Base-by-base conservation (phyloP, 1,139 yeast genomes). In the Diutina scorzettiae region DNA sequence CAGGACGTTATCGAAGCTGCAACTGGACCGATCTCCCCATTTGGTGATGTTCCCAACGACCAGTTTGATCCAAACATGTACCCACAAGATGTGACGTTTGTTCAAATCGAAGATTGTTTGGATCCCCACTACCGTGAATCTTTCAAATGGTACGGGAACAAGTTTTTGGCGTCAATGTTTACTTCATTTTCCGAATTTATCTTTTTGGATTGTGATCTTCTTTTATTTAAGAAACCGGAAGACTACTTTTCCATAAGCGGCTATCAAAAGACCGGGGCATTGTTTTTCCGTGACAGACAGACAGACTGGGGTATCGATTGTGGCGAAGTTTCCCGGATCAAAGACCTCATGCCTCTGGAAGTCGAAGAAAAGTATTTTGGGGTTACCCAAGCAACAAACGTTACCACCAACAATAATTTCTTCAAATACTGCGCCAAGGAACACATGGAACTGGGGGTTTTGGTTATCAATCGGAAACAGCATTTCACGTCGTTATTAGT, bases 71-170 rank as follows among this genome's bases (percentile, higher is more conserved):
- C 33, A 14, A 5, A 12, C 6, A 14, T 14, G 33, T 5, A 8
- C 17, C 33, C 33, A 11, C 50, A 49, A 14, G 48, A 44, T 1
- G 37, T 52, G 5, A 43, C 46, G 39, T 49, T 63, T 41, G 52
- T 57, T 2, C 49, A 51, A 24, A 53, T 55, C 8, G 49, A 59
- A 7, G 14, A 39, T 6, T 18, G 33, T 8, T n/a, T 46, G 12
- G 16, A 32, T 43, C 17, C 18, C 23, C 5, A 34, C 18, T 21
- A 34, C 21, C 30, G 7, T 23, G 9, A 14, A 43, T 45, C 9
- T 40, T 62, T 50, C 52, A 53, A 43, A 47, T 53, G 44, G 41
- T 51, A 40, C 45, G 53, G 49, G 45, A 60, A 49, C 47, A 56
- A 42, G 42, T 56, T 44, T 57, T 51, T 44, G 48, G 60, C 57